These are phyloP conservation scores for Lachancea dasiensis DNA, from an alignment of 805 yeast genomes.

Conservation along the genomic window DNA sequence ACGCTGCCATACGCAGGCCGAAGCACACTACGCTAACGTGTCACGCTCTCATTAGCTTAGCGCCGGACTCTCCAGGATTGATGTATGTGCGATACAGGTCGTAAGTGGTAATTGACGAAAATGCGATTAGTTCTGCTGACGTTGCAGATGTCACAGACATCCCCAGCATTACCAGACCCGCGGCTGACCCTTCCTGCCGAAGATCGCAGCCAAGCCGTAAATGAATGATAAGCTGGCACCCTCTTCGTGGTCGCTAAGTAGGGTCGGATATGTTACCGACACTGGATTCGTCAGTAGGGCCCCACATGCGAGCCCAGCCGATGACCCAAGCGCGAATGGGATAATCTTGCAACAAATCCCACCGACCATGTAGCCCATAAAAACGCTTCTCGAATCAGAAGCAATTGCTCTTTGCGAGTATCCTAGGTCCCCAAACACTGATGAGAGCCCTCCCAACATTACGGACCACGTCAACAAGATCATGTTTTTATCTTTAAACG, in stretches of 20 bases:
- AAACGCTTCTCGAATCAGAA: conserved; percentile 32
- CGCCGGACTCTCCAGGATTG: conserved; percentile 37
- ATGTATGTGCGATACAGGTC: conserved; percentile 38
- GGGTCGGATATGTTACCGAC: conserved; percentile 39
- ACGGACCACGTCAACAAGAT: conserved; percentile 30
- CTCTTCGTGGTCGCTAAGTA: conserved; percentile 35
- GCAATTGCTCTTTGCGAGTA: conserved; percentile 42
- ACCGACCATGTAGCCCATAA: conserved; percentile 35
- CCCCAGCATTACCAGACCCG: conserved; percentile 36
- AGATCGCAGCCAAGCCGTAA: conserved; percentile 41
- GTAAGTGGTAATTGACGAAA: conserved; percentile 36
- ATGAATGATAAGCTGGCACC: conserved; percentile 36
- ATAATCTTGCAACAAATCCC: conserved; percentile 35
- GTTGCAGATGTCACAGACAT: conserved; percentile 41
- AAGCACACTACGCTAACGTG: conserved; percentile 36
- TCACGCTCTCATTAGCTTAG: conserved; percentile 32
- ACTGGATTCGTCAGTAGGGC: conserved; percentile 32
- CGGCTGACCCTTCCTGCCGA: conserved; percentile 41
- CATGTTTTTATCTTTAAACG: conserved; percentile 30
- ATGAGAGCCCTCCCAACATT: conserved; percentile 29
- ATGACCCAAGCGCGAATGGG: conserved; percentile 34
- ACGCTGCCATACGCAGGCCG: conserved; percentile 36
- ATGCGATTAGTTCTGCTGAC: conserved; percentile 39
- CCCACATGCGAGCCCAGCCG: conserved; percentile 35
- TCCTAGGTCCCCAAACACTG: conserved; percentile 35